phyloP scores from a whole-genome alignment of 805 yeast species.

The Saitoella complicata region DNA sequence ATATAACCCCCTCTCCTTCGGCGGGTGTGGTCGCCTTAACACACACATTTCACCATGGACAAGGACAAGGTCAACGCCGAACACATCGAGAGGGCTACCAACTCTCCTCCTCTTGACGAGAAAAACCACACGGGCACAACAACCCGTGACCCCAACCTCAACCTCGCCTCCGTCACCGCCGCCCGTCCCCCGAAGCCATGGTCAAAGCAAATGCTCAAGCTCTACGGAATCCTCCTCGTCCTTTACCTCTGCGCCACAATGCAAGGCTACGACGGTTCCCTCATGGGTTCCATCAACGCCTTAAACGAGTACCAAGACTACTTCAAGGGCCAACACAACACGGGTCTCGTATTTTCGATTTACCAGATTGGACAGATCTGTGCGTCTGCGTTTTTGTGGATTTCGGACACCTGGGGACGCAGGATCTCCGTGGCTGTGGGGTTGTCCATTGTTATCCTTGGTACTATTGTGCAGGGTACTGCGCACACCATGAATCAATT shows the following conservation, averaged over 20 bases:
- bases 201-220: not conserved
- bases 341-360: not conserved
- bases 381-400: not conserved
- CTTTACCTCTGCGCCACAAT: not conserved
- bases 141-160: no score
- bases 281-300: constrained; percentile 12
- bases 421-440: constrained; percentile 19
- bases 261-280: constrained; percentile 12
- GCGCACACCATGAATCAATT: constrained; percentile 6
- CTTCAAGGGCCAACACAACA: not conserved
- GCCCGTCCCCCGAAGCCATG: not conserved
- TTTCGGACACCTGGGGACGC: constrained; percentile 29
- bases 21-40: no score
- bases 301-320: constrained; percentile 7
- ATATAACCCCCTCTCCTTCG: no score
- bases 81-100: no score
- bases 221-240: not conserved
- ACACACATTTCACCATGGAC: no score
- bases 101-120: no score
- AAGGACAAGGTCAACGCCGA: no score
- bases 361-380: not conserved
- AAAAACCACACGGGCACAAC: no score
- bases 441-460: constrained; percentile 2
- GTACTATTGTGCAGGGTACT: constrained; percentile 7
- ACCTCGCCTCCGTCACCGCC: no score